These are phyloP conservation scores for Hippophae rhamnoides DNA, from an alignment of 306 rosid species.

Conservation along the genomic window DNA sequence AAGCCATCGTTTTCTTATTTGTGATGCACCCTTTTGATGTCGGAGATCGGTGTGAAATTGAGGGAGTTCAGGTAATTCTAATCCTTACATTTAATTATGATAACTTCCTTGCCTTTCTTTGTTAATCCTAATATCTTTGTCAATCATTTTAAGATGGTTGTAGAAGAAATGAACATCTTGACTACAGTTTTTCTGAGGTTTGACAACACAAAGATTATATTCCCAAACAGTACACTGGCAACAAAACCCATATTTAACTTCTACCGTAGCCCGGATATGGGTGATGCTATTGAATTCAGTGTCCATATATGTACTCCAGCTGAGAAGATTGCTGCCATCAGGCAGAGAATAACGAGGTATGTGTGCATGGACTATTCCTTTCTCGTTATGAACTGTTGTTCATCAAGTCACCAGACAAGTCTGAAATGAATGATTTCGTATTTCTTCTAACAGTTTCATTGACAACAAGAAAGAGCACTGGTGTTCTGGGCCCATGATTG, in stretches of 20 bases:
- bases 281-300: conserved; percentile 64
- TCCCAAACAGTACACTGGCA: conserved; percentile 69
- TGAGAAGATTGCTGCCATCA: conserved; percentile 51
- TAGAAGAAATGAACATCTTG: conserved; percentile 96
- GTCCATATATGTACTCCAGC: conserved; percentile 66
- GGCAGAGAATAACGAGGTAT: conserved; percentile 60
- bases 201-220: conserved; percentile 51
- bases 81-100: neutral
- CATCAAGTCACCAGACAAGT: neutral
- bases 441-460: conserved; percentile 43
- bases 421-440: neutral
- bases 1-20: conserved; percentile 72
- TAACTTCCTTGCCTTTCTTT: neutral
- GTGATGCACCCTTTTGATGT: conserved; percentile 93
- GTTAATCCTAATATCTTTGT: conserved; percentile 15
- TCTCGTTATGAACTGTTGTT: neutral
- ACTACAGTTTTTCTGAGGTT: conserved; percentile 72
- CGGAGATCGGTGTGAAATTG: conserved; percentile 93
- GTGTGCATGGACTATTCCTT: conserved; percentile 1
- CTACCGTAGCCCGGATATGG: conserved; percentile 93
- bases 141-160: conserved; percentile 63
- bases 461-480: conserved; percentile 86
- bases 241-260: conserved; percentile 58
- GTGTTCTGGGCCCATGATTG: conserved; percentile 53
- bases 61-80: conserved; percentile 53